A percentile compares a stretch with the other conserved stretches of the same genome.
Evolutionary conservation across 352 stramenopile genomes (phyloP).

Genomic region (Globisporangium ultimum): DNA sequence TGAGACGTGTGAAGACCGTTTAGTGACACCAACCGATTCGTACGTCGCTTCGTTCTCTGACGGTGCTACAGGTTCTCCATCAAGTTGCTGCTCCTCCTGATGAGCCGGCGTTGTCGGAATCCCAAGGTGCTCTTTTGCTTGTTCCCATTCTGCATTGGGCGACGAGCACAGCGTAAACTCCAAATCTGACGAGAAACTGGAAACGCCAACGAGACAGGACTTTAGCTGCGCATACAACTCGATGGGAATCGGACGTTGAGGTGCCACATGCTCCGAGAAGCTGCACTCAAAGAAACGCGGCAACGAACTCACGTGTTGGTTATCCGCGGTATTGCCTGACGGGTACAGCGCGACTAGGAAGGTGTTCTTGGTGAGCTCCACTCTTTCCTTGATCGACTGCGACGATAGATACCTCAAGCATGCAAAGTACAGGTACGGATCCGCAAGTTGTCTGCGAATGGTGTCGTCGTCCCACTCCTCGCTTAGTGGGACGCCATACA

Average conservation of each 20-base stretch:
- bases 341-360: slow-evolving; percentile 72
- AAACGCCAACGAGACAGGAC: slow-evolving; percentile 54
- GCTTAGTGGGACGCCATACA: slow-evolving; percentile 59
- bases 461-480: slow-evolving; percentile 42
- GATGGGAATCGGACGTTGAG: slow-evolving; percentile 24
- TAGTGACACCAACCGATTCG: no score
- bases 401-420: slow-evolving; percentile 57
- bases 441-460: slow-evolving; percentile 28
- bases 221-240: slow-evolving; percentile 29
- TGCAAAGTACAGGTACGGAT: slow-evolving; percentile 58
- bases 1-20: slow-evolving; percentile 3
- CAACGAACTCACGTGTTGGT: slow-evolving; percentile 29
- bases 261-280: slow-evolving; percentile 16
- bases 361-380: slow-evolving; percentile 42
- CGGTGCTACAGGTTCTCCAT: no score
- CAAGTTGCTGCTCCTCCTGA: not conserved
- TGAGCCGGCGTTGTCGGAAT: slow-evolving; percentile 16
- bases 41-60: no score
- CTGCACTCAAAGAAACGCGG: slow-evolving; percentile 76
- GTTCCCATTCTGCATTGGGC: slow-evolving; percentile 37
- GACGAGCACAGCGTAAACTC: slow-evolving; percentile 36
- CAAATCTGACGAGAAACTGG: slow-evolving; percentile 47
- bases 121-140: slow-evolving; percentile 26
- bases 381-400: slow-evolving; percentile 54
- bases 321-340: slow-evolving; percentile 1